Base-by-base conservation (phyloP, 2,329 filamentous ascomycete species). In the Pezicula radicicola region DNA sequence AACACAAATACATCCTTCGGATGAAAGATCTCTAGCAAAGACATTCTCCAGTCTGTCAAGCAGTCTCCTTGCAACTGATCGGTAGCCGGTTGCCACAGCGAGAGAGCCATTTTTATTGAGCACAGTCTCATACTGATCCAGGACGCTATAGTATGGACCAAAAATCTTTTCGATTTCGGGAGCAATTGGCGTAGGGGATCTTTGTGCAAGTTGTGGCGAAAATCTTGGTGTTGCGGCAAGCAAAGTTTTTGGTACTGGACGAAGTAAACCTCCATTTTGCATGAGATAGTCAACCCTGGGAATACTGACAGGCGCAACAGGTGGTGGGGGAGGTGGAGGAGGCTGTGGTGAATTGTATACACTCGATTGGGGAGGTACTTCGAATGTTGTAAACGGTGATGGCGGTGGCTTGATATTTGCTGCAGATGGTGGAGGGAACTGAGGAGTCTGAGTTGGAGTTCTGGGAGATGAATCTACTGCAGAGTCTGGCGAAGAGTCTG, bases 21-120 rank as follows among this genome's bases (percentile, higher is more conserved):
- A 85, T 0, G 92, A 92, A 35, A 99, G 85, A 64, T 97, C 93
- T 54, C 94, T 81, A 2, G 91, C 92, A 70, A 99, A 97, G 8
- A 99, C 91, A 51, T 93, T 90, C 67, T 97, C 93, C 4, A 99
- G 77, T 36, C 94, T 84, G 70, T 99, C 93, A 5, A 97, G 79
- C 21, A 97, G 73, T 48, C 92, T 83, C 5, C 94, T 85, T 3
- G 94, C 94, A n/a, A 97, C 89, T 0, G 93, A 97, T 49, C 90
- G 85, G 68, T 97, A 96, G 6, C 94, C 94, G 0, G 93, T 97
- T 15, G 94, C 94, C 2, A 97, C 94, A 2, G 94, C 94, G 5
- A 99, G 75, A 0, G 93, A 97, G 3, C 94, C 94, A 61, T 88
- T 90, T 56, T 88, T 91, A 40, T 80, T 75, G 56, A 97, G 78